Evolutionary conservation across 1,139 yeast species (phyloP), one percentile per base, ranked within the genome.

Genomic region (Diutina catenulata): DNA sequence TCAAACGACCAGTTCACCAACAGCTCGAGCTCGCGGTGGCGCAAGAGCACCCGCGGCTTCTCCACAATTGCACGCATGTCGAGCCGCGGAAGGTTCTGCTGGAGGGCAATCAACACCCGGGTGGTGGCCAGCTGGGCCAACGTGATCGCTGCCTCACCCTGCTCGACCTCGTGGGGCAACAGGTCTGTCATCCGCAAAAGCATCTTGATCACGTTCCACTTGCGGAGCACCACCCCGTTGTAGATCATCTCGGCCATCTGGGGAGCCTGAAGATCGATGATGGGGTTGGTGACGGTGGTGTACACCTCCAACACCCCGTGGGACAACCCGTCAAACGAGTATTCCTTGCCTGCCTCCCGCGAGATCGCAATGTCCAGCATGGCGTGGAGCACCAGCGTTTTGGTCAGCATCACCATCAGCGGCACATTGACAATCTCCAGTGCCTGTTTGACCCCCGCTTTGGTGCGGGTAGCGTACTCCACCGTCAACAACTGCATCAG

Each of bases 391-490:
- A 31, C 21, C 35, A 20, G 35, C 11, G 83, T 69, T 45, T 73
- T 73, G 40, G 73, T 64, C 14, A 74, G 73, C 24, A 72, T 45
- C 26, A 74, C 66, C 40, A 66, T 56, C 47, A 65, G 74, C 1
- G 83, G 82, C 3, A 75, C 49, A 37, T 64, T 70, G 20, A 74
- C 48, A 5, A 76, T 49, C 47, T 76, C 79, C 41, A 59, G 53
- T 10, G 52, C 41, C 10, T 41, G 39, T 3, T 3, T 4, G n/a
- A 15, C 14, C 6, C 16, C 24, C 8, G n/a, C 20, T 28, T 38
- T 35, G 2, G 28, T 13, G 4, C 35, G 16, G 9, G 18, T n/a
- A 7, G 21, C 15, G 9, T 20, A 44, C 35, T 38, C 44, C 27
- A 40, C 42, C 36, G 64, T 52, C 6, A 68, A 50, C 11, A 69